Evolutionary conservation across 768 basidiomycete genomes (phyloP).

Genomic region (Tubosaeta sp.): DNA sequence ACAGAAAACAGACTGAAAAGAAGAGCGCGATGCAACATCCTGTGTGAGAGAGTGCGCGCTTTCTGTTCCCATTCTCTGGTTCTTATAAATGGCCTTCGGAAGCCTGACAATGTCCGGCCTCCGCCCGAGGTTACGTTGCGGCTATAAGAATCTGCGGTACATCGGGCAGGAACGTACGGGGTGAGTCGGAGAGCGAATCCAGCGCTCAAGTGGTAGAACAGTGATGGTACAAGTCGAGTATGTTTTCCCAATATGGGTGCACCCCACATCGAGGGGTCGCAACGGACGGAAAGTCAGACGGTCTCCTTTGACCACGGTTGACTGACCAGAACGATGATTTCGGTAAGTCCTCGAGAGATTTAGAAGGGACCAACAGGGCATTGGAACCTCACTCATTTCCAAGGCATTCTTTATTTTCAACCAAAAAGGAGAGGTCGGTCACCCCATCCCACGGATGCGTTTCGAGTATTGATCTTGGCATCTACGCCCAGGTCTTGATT

Average conservation of each 20-base stretch:
- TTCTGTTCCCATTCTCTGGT: background rate
- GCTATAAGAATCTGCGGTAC: background rate
- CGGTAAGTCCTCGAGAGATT: slow-evolving; percentile 32
- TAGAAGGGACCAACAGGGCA: background rate
- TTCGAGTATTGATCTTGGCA: slow-evolving; percentile 3
- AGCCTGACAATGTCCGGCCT: background rate
- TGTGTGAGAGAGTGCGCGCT: background rate
- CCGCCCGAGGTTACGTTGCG: background rate
- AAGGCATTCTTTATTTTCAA: slow-evolving; percentile 99
- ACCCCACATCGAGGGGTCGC: slow-evolving; percentile 12
- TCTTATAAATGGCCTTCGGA: slow-evolving; percentile 9
- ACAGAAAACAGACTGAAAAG: slow-evolving; percentile 6
- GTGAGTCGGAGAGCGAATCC: background rate
- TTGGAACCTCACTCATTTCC: slow-evolving; percentile 2
- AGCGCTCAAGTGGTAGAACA: background rate
- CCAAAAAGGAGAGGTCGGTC: slow-evolving; percentile 91
- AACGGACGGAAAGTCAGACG: background rate
- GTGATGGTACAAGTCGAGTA: no score
- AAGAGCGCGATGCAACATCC: slow-evolving; percentile 11
- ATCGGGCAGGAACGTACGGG: background rate
- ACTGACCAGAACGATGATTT: slow-evolving; percentile 38
- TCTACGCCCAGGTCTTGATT: slow-evolving; percentile 72
- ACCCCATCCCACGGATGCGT: background rate
- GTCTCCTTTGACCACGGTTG: background rate
- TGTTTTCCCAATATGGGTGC: background rate